phyloP scores from a whole-genome alignment of 805 yeast genomes.

The Wickerhamiella siamensis region DNA sequence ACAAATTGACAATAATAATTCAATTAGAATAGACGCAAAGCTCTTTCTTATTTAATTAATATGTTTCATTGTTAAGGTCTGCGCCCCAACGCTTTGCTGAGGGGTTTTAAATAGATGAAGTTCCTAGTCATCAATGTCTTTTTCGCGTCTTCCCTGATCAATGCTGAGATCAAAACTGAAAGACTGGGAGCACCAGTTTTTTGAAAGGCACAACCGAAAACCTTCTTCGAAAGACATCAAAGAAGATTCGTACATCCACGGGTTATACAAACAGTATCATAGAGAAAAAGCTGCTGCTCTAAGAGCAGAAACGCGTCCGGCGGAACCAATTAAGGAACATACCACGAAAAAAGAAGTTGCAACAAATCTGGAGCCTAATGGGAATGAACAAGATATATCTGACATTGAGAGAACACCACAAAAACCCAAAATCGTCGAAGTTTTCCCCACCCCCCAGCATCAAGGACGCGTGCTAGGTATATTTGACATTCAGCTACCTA shows the following conservation, averaged over 20 bases:
- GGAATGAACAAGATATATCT: not conserved
- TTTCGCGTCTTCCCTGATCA: too few species aligned
- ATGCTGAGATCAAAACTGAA: slow-evolving; percentile 34
- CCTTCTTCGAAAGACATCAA: slow-evolving; percentile 39
- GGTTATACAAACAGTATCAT: slow-evolving; percentile 10
- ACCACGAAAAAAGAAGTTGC: not conserved
- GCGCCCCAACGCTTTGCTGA: too few species aligned
- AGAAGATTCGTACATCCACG: slow-evolving; percentile 25
- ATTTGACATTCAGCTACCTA: slow-evolving; percentile 39
- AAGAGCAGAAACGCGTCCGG: not conserved
- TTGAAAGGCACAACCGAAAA: slow-evolving; percentile 26
- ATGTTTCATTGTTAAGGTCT: too few species aligned
- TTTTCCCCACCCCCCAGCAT: slow-evolving; percentile 83
- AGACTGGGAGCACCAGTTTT: slow-evolving; percentile 40
- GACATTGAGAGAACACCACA: slow-evolving; percentile 4
- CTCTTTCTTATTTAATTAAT: too few species aligned
- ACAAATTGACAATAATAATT: too few species aligned
- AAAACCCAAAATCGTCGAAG: slow-evolving; percentile 23
- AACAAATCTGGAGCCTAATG: not conserved
- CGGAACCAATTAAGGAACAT: not conserved
- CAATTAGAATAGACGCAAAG: too few species aligned
- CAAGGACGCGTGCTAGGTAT: slow-evolving; percentile 62
- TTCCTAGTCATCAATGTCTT: too few species aligned
- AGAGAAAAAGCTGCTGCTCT: not conserved
- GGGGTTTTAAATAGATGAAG: too few species aligned